Base-by-base conservation (phyloP, 2,329 filamentous ascomycete genomes). In the Pyrenophora seminiperda region DNA sequence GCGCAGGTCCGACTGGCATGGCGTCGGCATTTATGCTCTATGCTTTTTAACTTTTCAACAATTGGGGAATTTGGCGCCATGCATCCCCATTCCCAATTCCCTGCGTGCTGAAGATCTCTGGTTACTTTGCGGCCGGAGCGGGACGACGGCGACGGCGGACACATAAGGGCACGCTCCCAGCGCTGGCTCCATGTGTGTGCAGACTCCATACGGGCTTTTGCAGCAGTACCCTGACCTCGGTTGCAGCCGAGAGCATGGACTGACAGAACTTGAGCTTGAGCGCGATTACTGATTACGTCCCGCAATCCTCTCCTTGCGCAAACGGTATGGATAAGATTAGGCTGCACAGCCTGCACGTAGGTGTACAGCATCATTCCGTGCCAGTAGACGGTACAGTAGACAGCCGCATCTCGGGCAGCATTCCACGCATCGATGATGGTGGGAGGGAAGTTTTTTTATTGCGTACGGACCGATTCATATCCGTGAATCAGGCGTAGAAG, bases 61-160 rank as follows among this genome's bases (percentile, higher is more conserved):
- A 39, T n/a, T 19, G 33, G 14, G 15, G 42, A 22, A 7, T 34
- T 34, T 41, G 31, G 41, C 37, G 20, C 41, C 9, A 31, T 22
- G 34, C 19, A 30, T 33, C 41, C 9, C 24, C 24, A 2, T 33
- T 45, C 9, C 24, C 24, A 2, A 31, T 50, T 50, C 41, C 41
- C 39, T 51, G 47, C 51, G 42, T 47, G n/a, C 27, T 48, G 31
- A 41, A 49, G 49, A 54, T 56, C 54, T 56, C 54, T 59, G 59
- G 58, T 61, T 60, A 43, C 58, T 56, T 56, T 56, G 58, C 62
- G 67, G 66, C 53, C 62, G 66, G 67, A 59, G 59, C 63, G 66
- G 66, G 65, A 66, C 41, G 50, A 61, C 61, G 62, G 60, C 55
- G 52, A 63, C 50, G 63, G 61, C 61, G 50, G 38, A 10, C 24